Percentiles rank a stretch among this genome's conserved stretches.
phyloP scores from a whole-genome alignment of 768 basidiomycete species.

The Trametes sanguinea region DNA sequence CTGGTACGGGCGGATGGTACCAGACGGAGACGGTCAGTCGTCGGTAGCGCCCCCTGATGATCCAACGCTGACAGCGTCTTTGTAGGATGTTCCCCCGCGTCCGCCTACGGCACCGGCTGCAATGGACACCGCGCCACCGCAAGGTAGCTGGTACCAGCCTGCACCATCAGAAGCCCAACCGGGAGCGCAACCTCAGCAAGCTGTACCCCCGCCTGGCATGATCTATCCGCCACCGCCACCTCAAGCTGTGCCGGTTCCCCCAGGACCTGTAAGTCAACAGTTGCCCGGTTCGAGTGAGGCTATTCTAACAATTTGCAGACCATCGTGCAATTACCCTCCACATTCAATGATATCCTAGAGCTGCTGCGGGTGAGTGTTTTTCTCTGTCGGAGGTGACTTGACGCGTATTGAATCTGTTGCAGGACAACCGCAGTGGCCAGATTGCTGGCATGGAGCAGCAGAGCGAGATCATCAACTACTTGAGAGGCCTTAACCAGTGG shows the following conservation, averaged over 20 bases:
- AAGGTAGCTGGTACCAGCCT: neutral
- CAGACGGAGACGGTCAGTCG: slow-evolving; percentile 11
- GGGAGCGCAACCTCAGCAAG: neutral
- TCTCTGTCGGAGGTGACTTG: neutral
- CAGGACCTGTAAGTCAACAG: slow-evolving; percentile 51
- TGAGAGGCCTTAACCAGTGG: slow-evolving; percentile 78
- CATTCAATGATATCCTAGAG: slow-evolving; percentile 68
- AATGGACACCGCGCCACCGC: neutral
- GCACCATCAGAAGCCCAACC: neutral
- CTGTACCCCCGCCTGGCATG: slow-evolving; percentile 12
- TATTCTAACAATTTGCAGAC: slow-evolving; percentile 40
- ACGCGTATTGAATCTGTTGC: neutral
- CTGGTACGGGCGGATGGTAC: slow-evolving; percentile 20
- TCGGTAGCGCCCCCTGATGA: neutral
- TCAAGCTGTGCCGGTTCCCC: slow-evolving; percentile 25
- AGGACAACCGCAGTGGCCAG: slow-evolving; percentile 80
- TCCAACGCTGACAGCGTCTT: neutral
- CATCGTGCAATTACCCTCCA: slow-evolving; percentile 59
- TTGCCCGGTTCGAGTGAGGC: neutral
- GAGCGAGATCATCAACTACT: slow-evolving; percentile 77
- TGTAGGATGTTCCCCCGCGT: neutral
- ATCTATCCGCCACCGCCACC: neutral
- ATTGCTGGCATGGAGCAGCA: slow-evolving; percentile 77
- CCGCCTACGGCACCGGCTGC: slow-evolving; percentile 8
- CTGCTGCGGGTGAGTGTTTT: slow-evolving; percentile 58